Base-by-base conservation (phyloP, 352 stramenopile species). In the Phytopythium aichiense region DNA sequence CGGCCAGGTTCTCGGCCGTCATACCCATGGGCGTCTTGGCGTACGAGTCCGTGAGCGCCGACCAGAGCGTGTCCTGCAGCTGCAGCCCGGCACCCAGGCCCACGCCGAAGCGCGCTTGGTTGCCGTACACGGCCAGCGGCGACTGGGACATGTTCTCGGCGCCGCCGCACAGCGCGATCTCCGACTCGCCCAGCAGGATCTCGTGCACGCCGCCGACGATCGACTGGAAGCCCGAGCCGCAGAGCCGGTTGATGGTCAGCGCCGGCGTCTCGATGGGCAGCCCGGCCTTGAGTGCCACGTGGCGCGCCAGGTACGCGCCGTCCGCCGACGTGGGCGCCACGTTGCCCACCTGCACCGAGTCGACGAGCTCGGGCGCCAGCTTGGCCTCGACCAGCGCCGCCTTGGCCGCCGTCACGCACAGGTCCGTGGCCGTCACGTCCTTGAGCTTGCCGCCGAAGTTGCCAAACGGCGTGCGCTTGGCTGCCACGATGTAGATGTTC, bases 1-100 rank as follows among this genome's bases (percentile, higher is more conserved):
- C 91, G 0, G 92, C 97, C n/a, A 99, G 68, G 79, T 99, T 99
- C 68, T 99, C 97, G 33, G 96, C 96, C 54, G 97, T 99, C 64
- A 99, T 92, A 50, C 96, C 97, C 97, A 99, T 99, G 1, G 97
- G 95, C 60, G 91, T 96, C 60, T 95, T 91, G 43, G 83, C 83
- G 77, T 98, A 90, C 59, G 87, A 91, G 80, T 99, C 97, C 13
- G 96, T 99, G 7, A 99, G 78, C 42, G 94, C 96, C 64, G 97
- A 93, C 97, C 97, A 99, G 28, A 99, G 79, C 55, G 87, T 91
- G 78, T 99, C 97, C 65, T 97, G 81, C 65, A 99, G 77, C 63
- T 97, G 89, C 22, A 98, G 66, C 16, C 96, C 96, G 4, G 81
- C 84, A 22, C 96, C 96, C 11, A 99, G 79, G 7, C 79, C 74